These are phyloP conservation scores for Mycogone perniciosa DNA, from an alignment of 2,329 filamentous ascomycete species.

Conservation along the genomic window DNA sequence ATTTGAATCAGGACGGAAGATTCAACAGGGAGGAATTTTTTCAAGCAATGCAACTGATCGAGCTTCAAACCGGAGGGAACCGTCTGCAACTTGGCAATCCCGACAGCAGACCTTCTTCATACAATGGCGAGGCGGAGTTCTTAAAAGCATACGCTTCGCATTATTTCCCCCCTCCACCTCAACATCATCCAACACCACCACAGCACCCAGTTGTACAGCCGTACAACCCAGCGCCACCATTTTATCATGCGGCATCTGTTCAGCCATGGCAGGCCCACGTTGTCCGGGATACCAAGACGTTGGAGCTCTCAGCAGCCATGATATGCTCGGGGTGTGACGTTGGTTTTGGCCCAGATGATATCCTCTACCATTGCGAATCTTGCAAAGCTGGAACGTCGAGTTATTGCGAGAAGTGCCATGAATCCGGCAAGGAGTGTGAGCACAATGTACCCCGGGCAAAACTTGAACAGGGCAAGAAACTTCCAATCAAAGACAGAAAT, in stretches of 20 bases:
- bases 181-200: neutral
- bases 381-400: neutral
- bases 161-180: neutral
- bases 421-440: slow-evolving; percentile 1
- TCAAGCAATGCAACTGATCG: slow-evolving; percentile 19
- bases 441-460: slow-evolving; percentile 2
- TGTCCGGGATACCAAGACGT: neutral
- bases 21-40: slow-evolving; percentile 20
- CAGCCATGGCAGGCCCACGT: neutral
- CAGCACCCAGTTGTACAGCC: neutral
- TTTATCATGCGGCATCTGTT: neutral
- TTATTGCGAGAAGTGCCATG: slow-evolving; percentile 6
- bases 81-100: neutral
- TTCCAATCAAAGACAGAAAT: slow-evolving; percentile 5
- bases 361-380: slow-evolving; percentile 5
- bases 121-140: neutral
- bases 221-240: neutral
- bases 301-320: slow-evolving; percentile 8
- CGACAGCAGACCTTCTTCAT: neutral
- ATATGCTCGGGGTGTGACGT: slow-evolving; percentile 10
- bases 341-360: slow-evolving; percentile 6
- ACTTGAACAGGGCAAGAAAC: neutral
- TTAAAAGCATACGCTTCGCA: neutral
- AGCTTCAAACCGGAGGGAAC: slow-evolving; percentile 7
- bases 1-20: slow-evolving; percentile 17